Evolutionary conservation across 371 early-diverging fungal genomes (phyloP), one percentile per base, ranked within the genome.

Genomic region (Encephalitozoon romaleae): DNA sequence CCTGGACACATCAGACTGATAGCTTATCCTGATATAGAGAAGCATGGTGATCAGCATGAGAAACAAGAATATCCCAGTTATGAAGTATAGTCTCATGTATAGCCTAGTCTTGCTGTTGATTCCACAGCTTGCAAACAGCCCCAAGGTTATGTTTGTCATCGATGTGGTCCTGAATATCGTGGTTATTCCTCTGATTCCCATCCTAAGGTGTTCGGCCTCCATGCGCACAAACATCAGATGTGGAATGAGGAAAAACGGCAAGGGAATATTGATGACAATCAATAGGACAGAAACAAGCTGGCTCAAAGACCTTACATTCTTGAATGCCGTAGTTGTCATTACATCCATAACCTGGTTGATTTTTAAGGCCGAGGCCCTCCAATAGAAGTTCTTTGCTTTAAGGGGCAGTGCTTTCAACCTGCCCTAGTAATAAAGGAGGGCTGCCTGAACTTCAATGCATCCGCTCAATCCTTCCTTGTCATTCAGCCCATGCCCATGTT

Each of bases 91-190:
- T 21, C 41, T 67, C 76, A 75, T 75, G 54, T 75, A 75, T 6
- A 75, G 30, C 18, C 64, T 67, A 4, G 68, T 45, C 34, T 75
- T 75, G 25, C 69, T 68, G 28, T 75, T 75, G 21, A 67, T 42
- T 5, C 69, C 45, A 38, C 76, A 75, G 30, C 69, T 63, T 49
- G 76, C 76, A 69, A 75, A 75, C 30, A 75, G 38, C 21, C 69
- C 76, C 18, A 75, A 49, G 9, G 76, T 75, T 69, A 75, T 75
- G 42, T 69, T 69, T 34, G 25, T 25, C 25, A 75, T 75, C 28
- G 53, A 47, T 1, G 66, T 45, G 4, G 26, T 34, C 38, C 68
- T 75, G 47, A 68, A 75, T 51, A 67, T 41, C 0, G 38, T 45
- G 38, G 38, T n/a, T 63, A 75, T 12, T 8, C 39, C 39, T 34